Evolutionary conservation across 306 rosid genomes (phyloP), one percentile per base, ranked within the genome.

Genomic region (Quercus wislizeni): DNA sequence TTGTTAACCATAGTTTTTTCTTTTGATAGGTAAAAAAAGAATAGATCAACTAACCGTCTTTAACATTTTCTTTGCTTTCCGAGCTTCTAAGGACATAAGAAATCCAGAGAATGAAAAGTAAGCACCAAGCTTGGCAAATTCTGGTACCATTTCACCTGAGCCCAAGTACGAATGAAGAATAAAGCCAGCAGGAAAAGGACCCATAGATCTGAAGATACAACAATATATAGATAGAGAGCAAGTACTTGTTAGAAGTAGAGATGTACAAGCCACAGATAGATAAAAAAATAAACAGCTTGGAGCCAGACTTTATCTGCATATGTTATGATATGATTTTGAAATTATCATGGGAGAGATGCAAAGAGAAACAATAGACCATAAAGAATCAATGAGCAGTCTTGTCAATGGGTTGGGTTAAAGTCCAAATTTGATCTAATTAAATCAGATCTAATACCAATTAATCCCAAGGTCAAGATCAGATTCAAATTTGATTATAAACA

Each of bases 161-260:
- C 99, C 97, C 21, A 95, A 82, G 86, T 85, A 92, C 46, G 99
- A 95, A 83, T 95, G 98, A 82, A 95, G 94, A 84, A 95, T 84
- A 51, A 95, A 79, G n/a, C 99, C 99, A 38, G 93, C 87, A 56
- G 99, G 97, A 76, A 95, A 95, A 55, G 98, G 97, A 10, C 99
- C 97, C 79, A 89, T 17, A 19, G 92, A 83, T 84, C 97, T 94
- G 87, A 73, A 77, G 69, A 87, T 72, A 41, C 54, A 41, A 57
- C 31, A 81, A 41, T 74, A 75, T 46, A 65, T 31, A 30, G 15
- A 43, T 25, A n/a, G 19, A 64, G 27, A 73, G 10, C 65, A 71
- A 10, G 12, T 27, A 14, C 31, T 27, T 19, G 59, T 72, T 21
- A 33, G 30, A 54, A 71, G 41, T 38, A 13, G 38, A 43, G 49